These are phyloP conservation scores for Peronospora destructor DNA, from an alignment of 352 stramenopile genomes.

Conservation along the genomic window DNA sequence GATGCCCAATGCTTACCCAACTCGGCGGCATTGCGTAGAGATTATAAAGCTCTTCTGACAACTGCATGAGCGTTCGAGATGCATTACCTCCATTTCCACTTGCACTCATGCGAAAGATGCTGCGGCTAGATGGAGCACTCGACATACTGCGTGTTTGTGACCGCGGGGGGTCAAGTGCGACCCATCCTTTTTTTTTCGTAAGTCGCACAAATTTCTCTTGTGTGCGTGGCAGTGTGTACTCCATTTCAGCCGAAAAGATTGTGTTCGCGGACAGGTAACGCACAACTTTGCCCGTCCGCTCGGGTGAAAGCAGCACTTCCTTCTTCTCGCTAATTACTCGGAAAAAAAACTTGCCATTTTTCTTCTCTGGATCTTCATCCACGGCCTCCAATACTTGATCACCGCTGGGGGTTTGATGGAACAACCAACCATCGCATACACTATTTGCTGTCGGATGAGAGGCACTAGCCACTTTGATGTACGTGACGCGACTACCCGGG, in stretches of 20 bases:
- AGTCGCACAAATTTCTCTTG: constrained; percentile 69
- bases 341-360: constrained; percentile 79
- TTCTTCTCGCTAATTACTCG: constrained; percentile 63
- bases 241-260: constrained; percentile 73
- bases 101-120: constrained; percentile 15
- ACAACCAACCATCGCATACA: constrained; percentile 53
- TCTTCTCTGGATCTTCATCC: constrained; percentile 69
- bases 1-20: constrained; percentile 73
- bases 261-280: constrained; percentile 57
- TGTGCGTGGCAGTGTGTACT: constrained; percentile 70
- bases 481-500: constrained; percentile 67
- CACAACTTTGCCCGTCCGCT: constrained; percentile 56
- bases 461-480: constrained; percentile 69
- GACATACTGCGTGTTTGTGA: constrained; percentile 23
- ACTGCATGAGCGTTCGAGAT: constrained; percentile 42
- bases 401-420: constrained; percentile 52
- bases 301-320: constrained; percentile 65
- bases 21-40: constrained; percentile 67
- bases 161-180: constrained; percentile 39
- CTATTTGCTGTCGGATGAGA: constrained; percentile 32
- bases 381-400: constrained; percentile 65
- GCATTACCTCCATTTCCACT: constrained; percentile 15
- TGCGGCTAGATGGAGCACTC: constrained; percentile 17
- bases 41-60: constrained; percentile 74
- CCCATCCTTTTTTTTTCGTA: constrained; percentile 75